Base-by-base conservation (phyloP, 1,284 basidiomycete species). In the Moesziomyces sp. region DNA sequence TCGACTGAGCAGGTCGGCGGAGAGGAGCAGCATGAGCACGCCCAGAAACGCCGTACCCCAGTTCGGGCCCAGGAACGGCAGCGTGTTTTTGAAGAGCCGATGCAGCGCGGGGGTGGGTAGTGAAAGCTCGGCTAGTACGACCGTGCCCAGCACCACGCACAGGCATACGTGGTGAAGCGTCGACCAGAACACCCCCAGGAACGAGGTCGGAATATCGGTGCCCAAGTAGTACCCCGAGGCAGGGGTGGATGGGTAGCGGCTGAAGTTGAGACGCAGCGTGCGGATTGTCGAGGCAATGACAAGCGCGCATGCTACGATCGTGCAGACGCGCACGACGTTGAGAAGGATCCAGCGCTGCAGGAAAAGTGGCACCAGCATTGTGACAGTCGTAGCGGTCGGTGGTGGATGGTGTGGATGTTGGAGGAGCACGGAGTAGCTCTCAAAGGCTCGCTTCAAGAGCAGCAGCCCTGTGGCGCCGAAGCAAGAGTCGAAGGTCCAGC, bases 111-210 rank as follows among this genome's bases (percentile, higher is more conserved):
- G 70, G 6, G 68, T 49, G 3, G 70, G 70, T 0, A 73, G 65
- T 7, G 71, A 73, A 6, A 76, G 53, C 30, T 79, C 77, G 43
- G 67, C 58, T 0, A 78, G 61, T 2, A 78, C 34, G 26, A 77
- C 58, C 28, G 66, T 46, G 24, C 69, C 18, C 6, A 70, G 52
- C 11, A 77, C 34, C 9, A 70, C 38, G 16, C 57, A 13, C 11
- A 59, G 30, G n/a, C 55, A 70, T 13, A 62, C 19, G 38, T 76
- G 67, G 53, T 80, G 71, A 0, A 80, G 62, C 38, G 76, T 71
- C 1, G 63, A 58, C 78, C 78, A 80, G 50, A 80, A 77, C 0
- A 77, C 57, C 19, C 78, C 78, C 53, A 78, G 66, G 34, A 73
- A 65, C 3, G 64, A 46, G n/a, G 57, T 65, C 0, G 78, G 78